These are phyloP conservation scores for Trichosporon faecale DNA, from an alignment of 1,284 basidiomycete species.

Conservation along the genomic window DNA sequence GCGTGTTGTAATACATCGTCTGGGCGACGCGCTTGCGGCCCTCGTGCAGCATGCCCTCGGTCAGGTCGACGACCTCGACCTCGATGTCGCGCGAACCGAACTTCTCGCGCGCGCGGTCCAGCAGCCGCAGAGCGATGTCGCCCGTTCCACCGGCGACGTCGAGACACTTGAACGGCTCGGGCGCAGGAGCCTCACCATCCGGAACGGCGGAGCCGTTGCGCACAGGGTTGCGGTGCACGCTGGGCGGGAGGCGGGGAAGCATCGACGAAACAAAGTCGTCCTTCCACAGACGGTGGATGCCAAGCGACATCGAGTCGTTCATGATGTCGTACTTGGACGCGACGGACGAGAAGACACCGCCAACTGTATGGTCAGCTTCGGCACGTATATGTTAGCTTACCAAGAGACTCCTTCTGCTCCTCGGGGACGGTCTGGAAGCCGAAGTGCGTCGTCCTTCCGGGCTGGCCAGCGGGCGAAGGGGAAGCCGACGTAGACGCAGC, in stretches of 20 bases:
- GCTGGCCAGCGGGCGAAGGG: not conserved
- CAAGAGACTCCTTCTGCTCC: conserved; percentile 62
- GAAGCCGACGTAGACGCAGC: not conserved
- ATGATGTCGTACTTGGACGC: conserved; percentile 95
- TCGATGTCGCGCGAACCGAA: conserved; percentile 83
- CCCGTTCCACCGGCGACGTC: conserved; percentile 98
- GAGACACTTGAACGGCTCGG: conserved; percentile 65
- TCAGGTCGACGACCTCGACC: conserved; percentile 93
- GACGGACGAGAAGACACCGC: conserved; percentile 91
- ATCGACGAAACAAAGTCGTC: conserved; percentile 81
- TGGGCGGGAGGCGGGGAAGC: conserved; percentile 60
- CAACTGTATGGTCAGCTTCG: conserved; percentile 57
- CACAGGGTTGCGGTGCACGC: conserved; percentile 39
- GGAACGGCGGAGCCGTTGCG: conserved; percentile 53
- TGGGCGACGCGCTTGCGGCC: conserved; percentile 86
- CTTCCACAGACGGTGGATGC: conserved; percentile 97
- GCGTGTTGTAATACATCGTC: conserved; percentile 91
- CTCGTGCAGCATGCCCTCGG: conserved; percentile 90
- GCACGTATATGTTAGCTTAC: conserved; percentile 36
- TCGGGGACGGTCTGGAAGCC: conserved; percentile 85
- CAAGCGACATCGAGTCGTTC: conserved; percentile 98
- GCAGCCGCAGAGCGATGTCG: conserved; percentile 90
- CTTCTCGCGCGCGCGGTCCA: conserved; percentile 85
- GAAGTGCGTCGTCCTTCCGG: conserved; percentile 69
- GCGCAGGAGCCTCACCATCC: conserved; percentile 22